A percentile compares a stretch with the other conserved stretches of the same genome.
These are phyloP conservation scores for Pelomyxa schiedti DNA, from an alignment of 78 protist species.

Conservation along the genomic window DNA sequence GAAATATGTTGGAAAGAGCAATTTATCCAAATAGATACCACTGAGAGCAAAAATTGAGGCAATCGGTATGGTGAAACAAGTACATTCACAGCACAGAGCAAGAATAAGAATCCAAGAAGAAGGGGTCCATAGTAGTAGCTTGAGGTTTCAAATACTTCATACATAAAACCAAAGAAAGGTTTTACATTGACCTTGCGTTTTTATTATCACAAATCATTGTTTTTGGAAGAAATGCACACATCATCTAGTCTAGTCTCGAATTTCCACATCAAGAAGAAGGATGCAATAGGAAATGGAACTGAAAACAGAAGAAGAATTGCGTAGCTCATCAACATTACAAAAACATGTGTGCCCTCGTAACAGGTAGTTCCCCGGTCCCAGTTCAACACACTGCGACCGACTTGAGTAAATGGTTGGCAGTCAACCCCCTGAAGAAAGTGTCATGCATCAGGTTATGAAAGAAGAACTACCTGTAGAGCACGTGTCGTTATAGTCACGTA, in stretches of 20 bases:
- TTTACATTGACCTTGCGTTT: neutral
- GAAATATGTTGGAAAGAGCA: neutral
- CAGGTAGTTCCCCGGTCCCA: neutral
- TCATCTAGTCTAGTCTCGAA: neutral
- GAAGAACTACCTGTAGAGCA: too few species aligned
- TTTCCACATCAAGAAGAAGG: neutral
- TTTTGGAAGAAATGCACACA: too few species aligned
- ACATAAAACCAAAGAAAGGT: neutral
- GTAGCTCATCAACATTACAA: neutral
- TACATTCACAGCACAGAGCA: neutral
- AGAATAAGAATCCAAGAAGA: neutral
- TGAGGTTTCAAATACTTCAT: neutral
- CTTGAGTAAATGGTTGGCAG: too few species aligned
- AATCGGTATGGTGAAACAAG: neutral
- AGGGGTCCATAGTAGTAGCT: neutral
- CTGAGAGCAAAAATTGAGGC: neutral
- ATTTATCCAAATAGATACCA: neutral
- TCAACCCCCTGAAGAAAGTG: too few species aligned
- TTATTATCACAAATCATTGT: too few species aligned
- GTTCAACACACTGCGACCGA: too few species aligned
- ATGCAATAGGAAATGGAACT: neutral
- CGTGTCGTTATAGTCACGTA: too few species aligned
- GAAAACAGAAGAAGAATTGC: neutral
- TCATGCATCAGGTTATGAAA: too few species aligned
- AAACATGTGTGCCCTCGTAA: neutral